A percentile compares a stretch with the other conserved stretches of the same genome.
Conservation (phyloP, 345 rosid genomes). For the Moricandia moricandioides region DNA sequence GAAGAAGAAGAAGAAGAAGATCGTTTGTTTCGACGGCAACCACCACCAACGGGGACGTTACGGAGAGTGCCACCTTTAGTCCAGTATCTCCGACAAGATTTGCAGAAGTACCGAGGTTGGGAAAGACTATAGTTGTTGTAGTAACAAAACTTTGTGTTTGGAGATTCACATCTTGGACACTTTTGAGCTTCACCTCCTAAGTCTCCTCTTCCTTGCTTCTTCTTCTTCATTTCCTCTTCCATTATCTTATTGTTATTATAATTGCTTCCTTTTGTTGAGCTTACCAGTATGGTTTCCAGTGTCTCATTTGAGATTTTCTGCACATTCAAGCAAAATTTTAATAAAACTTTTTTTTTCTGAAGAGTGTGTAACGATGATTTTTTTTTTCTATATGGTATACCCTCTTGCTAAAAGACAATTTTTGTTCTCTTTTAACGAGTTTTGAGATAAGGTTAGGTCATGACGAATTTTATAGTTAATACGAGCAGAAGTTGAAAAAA, state of each 20-base stretch:
- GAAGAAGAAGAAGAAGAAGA: conserved; percentile 41
- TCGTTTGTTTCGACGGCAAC: conserved; percentile 70
- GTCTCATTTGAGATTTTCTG: conserved; percentile 57
- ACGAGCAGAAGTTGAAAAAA: neutral
- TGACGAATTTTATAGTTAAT: neutral
- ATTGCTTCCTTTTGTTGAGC: conserved; percentile 42
- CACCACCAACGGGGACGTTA: conserved; percentile 22
- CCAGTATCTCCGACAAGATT: conserved; percentile 80
- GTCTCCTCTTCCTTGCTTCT: conserved; percentile 51
- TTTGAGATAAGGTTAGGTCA: neutral
- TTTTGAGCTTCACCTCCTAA: conserved; percentile 47
- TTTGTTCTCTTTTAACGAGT: neutral
- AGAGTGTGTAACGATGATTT: neutral
- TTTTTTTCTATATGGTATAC: neutral
- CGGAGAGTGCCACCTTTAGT: conserved; percentile 84
- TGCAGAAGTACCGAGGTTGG: conserved; percentile 86
- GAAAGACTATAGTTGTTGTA: conserved; percentile 85
- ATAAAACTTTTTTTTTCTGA: neutral
- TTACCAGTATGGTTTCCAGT: conserved; percentile 63
- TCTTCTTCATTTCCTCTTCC: conserved; percentile 50
- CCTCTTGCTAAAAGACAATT: neutral
- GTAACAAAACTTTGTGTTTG: conserved; percentile 82
- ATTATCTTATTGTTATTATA: conserved; percentile 9
- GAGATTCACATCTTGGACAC: conserved; percentile 75
- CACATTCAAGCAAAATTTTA: conserved; percentile 1